These are phyloP conservation scores for Euphorbia pulcherrima DNA, from an alignment of 345 rosid species.

Conservation along the genomic window DNA sequence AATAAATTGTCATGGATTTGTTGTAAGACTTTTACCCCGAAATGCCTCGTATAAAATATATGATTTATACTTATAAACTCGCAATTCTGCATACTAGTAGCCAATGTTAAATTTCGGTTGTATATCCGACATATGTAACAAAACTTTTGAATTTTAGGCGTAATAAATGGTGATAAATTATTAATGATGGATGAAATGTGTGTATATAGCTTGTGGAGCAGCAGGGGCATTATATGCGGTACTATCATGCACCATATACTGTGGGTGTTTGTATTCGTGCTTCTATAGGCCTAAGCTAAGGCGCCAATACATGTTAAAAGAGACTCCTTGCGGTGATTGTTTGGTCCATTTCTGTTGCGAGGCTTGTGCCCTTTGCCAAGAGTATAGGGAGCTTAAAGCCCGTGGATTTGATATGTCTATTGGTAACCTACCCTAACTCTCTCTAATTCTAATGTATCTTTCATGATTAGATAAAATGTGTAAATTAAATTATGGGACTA, in stretches of 20 bases:
- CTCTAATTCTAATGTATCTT: background rate
- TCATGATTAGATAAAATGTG: background rate
- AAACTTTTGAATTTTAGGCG: too few relatives aligned
- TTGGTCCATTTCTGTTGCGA: slow-evolving; percentile 35
- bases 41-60: too few relatives aligned
- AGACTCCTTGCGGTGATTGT: slow-evolving; percentile 25
- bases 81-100: too few relatives aligned
- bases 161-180: too few relatives aligned
- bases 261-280: slow-evolving; percentile 24
- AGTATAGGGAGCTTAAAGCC: slow-evolving; percentile 37
- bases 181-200: too few relatives aligned
- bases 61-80: too few relatives aligned
- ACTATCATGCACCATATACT: slow-evolving; percentile 11
- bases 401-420: slow-evolving; percentile 41
- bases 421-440: too few relatives aligned
- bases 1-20: too few relatives aligned
- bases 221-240: slow-evolving; percentile 25
- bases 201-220: slow-evolving; percentile 30
- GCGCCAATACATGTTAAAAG: slow-evolving; percentile 23
- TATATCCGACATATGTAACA: too few relatives aligned
- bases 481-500: too few relatives aligned
- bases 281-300: slow-evolving; percentile 29
- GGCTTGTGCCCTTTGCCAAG: slow-evolving; percentile 36
- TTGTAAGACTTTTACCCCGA: too few relatives aligned
- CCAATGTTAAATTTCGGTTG: too few relatives aligned